Conservation (phyloP, 768 basidiomycete species). For the Suillus decipiens region DNA sequence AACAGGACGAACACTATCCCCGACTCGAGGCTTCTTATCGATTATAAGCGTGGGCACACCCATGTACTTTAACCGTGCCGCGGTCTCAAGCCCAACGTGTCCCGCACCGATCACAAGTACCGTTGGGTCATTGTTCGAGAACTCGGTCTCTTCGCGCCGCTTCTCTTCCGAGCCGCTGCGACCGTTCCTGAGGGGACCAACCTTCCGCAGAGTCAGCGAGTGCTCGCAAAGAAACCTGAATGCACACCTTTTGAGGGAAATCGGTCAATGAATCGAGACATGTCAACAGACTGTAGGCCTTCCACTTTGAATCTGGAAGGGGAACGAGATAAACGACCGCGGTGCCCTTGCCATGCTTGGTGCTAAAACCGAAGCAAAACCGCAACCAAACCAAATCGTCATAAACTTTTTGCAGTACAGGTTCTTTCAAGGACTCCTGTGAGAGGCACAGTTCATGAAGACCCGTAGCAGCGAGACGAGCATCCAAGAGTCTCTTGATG, state of each 20-base stretch:
- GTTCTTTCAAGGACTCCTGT: constrained; percentile 25
- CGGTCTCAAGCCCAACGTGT: constrained; percentile 65
- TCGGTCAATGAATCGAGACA: constrained; percentile 59
- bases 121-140: constrained; percentile 50
- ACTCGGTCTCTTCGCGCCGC: constrained; percentile 44
- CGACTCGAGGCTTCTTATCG: constrained; percentile 52
- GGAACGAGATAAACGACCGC: constrained; percentile 60
- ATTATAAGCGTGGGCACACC: constrained; percentile 56
- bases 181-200: constrained; percentile 44
- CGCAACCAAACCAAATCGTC: constrained; percentile 62
- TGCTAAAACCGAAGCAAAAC: constrained; percentile 55
- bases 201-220: constrained; percentile 14
- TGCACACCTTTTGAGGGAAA: constrained; percentile 48
- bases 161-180: constrained; percentile 58
- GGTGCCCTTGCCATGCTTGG: constrained; percentile 47
- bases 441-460: constrained; percentile 21
- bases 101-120: constrained; percentile 68
- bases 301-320: constrained; percentile 47
- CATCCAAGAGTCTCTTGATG: constrained; percentile 41
- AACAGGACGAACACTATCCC: constrained; percentile 40
- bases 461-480: constrained; percentile 36
- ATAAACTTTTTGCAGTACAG: constrained; percentile 41
- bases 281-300: constrained; percentile 60
- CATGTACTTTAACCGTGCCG: constrained; percentile 63
- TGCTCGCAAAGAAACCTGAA: neutral